Conservation (phyloP, 139 green algal genomes). For the Ettlia oleoabundans region DNA sequence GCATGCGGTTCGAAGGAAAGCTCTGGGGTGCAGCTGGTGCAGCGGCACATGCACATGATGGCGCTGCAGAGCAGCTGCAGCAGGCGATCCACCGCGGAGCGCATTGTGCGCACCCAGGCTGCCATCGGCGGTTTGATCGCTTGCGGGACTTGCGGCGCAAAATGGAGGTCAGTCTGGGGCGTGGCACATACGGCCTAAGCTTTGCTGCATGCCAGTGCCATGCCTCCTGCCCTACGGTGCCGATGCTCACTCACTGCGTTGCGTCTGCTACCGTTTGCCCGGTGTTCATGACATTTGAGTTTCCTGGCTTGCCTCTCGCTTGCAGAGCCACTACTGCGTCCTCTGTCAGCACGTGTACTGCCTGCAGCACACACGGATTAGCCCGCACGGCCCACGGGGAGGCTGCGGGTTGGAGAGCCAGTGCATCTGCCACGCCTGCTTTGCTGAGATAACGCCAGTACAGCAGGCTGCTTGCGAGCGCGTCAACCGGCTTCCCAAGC, state of each 20-base stretch:
- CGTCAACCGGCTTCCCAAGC: constrained; percentile 7
- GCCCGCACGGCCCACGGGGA: constrained; percentile 6
- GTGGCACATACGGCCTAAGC: too few species aligned
- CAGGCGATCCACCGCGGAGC: background rate
- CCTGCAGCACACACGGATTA: constrained; percentile 26
- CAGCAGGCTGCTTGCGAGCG: constrained; percentile 25
- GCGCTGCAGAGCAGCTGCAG: background rate
- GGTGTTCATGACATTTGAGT: background rate
- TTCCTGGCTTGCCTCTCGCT: background rate
- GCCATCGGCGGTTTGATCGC: constrained; percentile 25
- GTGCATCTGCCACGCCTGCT: constrained; percentile 28
- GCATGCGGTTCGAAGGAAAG: background rate
- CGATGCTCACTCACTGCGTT: too few species aligned
- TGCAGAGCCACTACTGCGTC: constrained; percentile 29
- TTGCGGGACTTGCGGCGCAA: constrained; percentile 21
- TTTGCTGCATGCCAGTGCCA: too few species aligned
- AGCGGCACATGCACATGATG: background rate
- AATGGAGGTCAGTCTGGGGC: constrained; percentile 4
- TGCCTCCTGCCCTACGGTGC: too few species aligned
- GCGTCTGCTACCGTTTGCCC: too few species aligned
- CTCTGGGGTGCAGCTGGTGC: background rate
- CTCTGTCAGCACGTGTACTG: constrained; percentile 26
- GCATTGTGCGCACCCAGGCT: constrained; percentile 18
- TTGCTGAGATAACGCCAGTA: constrained; percentile 22
- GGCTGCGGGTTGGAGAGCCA: constrained; percentile 31